Evolutionary conservation across 495 filamentous ascomycete genomes (phyloP).

Genomic region (Aspergillus diversus): DNA sequence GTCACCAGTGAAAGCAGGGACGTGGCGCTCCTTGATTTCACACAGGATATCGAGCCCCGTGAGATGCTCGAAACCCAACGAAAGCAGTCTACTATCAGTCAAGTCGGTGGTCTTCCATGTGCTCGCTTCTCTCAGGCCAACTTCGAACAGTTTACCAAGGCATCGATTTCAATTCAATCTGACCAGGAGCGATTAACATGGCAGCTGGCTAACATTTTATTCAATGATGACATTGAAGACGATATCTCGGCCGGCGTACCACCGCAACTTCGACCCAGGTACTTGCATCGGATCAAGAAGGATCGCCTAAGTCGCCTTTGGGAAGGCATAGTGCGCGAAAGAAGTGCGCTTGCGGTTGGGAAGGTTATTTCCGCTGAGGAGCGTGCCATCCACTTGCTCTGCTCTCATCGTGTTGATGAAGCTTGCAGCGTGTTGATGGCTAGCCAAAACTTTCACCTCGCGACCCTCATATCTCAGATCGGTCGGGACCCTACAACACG

Average conservation of each 20-base stretch:
- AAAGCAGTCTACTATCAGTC: conserved; percentile 38
- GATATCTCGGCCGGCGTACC: conserved; percentile 50
- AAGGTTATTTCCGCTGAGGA: conserved; percentile 68
- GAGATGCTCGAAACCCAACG: conserved; percentile 44
- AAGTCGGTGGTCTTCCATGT: conserved; percentile 44
- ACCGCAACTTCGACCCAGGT: conserved; percentile 41
- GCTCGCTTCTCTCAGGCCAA: conserved; percentile 39
- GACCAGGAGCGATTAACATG: conserved; percentile 46
- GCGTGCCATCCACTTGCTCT: conserved; percentile 78
- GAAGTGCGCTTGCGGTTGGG: conserved; percentile 50
- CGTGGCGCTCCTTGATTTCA: conserved; percentile 35
- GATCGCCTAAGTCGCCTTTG: conserved; percentile 54
- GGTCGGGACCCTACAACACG: conserved; percentile 66
- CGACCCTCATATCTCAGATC: conserved; percentile 81
- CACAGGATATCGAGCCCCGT: conserved; percentile 29
- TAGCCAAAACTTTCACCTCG: conserved; percentile 75
- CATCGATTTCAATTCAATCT: conserved; percentile 27
- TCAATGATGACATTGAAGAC: conserved; percentile 65
- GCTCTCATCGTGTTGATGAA: conserved; percentile 73
- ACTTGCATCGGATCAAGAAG: conserved; percentile 55
- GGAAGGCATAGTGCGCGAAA: conserved; percentile 51
- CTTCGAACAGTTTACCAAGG: conserved; percentile 40
- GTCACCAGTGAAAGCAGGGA: conserved; percentile 46
- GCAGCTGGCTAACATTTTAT: conserved; percentile 79
- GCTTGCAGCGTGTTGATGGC: conserved; percentile 78